A percentile compares a stretch with the other conserved stretches of the same genome.
Evolutionary conservation across 306 rosid genomes (phyloP).

Genomic region (Vigna angularis): DNA sequence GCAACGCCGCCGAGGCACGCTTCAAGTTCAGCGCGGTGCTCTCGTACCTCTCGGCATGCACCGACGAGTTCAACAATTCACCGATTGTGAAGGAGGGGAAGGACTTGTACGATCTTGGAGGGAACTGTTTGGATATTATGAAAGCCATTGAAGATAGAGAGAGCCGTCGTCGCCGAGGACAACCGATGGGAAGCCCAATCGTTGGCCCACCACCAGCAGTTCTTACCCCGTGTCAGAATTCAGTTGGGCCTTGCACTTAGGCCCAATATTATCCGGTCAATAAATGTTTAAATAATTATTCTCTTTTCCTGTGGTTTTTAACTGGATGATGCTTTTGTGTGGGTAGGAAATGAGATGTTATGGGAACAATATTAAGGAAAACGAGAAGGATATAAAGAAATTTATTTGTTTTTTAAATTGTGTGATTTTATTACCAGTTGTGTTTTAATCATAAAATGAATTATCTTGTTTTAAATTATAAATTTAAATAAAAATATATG

Average conservation of each 20-base stretch:
- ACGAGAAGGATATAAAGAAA: too few species aligned
- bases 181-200: background rate
- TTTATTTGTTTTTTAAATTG: too few species aligned
- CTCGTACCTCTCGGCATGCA: background rate
- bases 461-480: too few species aligned
- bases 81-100: background rate
- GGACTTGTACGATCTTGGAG: background rate
- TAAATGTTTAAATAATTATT: too few species aligned
- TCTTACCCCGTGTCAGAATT: background rate
- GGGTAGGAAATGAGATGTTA: too few species aligned
- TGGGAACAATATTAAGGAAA: too few species aligned
- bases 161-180: accelerated
- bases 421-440: too few species aligned
- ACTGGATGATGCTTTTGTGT: too few species aligned
- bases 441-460: too few species aligned
- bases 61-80: background rate
- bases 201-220: background rate
- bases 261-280: background rate
- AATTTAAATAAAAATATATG: too few species aligned
- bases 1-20: background rate
- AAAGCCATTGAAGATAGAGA: conserved; percentile 29
- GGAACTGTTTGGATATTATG: conserved; percentile 23
- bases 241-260: background rate
- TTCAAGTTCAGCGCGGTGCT: background rate
- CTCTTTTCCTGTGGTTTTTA: too few species aligned